Evolutionary conservation across 208 protist species (phyloP).

Genomic region (Trypanosoma boissoni): DNA sequence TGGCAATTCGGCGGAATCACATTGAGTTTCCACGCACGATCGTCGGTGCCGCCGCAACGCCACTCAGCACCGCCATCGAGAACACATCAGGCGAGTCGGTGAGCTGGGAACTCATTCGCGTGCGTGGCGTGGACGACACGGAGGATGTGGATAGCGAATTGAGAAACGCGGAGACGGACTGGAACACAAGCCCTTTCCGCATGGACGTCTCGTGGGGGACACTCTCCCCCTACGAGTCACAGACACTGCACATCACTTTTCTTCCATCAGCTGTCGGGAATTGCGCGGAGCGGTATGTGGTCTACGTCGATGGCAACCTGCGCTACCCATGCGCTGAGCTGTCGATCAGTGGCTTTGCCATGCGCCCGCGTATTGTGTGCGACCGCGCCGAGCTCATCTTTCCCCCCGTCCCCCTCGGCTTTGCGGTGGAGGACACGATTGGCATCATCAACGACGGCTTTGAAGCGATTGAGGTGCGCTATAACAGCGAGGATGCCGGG

Average conservation of each 20-base stretch:
- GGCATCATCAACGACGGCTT: conserved; percentile 92
- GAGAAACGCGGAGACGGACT: neutral
- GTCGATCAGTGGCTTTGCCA: conserved; percentile 51
- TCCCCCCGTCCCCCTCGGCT: conserved; percentile 82
- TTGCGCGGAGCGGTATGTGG: conserved; percentile 30
- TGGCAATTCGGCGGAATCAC: conserved; percentile 29
- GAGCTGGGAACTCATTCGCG: conserved; percentile 20
- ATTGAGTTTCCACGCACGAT: conserved; percentile 59
- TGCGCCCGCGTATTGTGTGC: conserved; percentile 73
- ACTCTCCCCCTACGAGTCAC: conserved; percentile 39
- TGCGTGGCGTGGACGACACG: neutral
- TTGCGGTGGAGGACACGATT: conserved; percentile 61
- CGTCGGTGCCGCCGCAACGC: conserved; percentile 41
- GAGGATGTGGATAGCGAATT: conserved; percentile 22
- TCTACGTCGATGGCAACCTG: conserved; percentile 55
- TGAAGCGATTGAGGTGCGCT: conserved; percentile 81
- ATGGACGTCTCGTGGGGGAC: conserved; percentile 57
- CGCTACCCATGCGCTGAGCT: conserved; percentile 56
- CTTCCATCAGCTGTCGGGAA: conserved; percentile 35
- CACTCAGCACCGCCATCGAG: conserved; percentile 39
- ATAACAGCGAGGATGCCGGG: conserved; percentile 51
- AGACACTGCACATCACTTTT: conserved; percentile 74
- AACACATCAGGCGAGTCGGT: conserved; percentile 32
- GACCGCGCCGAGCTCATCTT: conserved; percentile 81
- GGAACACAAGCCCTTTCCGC: conserved; percentile 39